Evolutionary conservation across 2,329 filamentous ascomycete genomes (phyloP).

Genomic region (Aureobasidium sp.): DNA sequence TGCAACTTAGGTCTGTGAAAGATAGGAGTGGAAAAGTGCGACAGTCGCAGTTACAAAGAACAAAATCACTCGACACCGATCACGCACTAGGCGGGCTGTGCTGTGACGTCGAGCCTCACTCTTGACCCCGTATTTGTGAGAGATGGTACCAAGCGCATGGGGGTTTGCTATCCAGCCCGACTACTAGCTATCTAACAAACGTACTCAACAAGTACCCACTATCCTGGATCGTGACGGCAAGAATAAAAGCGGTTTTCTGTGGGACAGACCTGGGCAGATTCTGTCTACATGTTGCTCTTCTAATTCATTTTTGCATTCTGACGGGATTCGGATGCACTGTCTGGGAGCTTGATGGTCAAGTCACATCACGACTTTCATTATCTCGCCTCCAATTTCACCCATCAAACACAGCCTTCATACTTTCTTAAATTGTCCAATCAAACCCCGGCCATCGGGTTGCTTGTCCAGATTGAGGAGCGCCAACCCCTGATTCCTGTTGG

Average conservation of each 20-base stretch:
- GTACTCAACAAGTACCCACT: not conserved
- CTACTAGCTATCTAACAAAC: not conserved
- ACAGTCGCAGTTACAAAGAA: not conserved
- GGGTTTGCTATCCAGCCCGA: not conserved
- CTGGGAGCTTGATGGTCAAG: not conserved
- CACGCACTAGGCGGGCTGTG: conserved; percentile 8
- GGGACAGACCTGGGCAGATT: not conserved
- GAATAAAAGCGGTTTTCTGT: not conserved
- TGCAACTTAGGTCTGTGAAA: not conserved
- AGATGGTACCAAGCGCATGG: not conserved
- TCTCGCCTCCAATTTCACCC: not conserved
- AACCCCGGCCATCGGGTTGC: not conserved
- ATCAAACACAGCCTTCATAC: not conserved
- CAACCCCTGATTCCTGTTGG: not conserved
- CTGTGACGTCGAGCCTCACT: conserved; percentile 3
- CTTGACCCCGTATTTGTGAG: not conserved
- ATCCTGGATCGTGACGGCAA: not conserved
- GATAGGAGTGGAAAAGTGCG: not conserved
- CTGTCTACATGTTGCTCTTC: not conserved
- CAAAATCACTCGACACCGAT: conserved; percentile 5
- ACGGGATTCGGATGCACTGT: not conserved
- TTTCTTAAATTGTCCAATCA: not conserved
- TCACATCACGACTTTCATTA: not conserved
- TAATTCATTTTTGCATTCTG: not conserved
- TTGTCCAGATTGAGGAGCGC: not conserved